Conservation (phyloP, 208 protist genomes). For the Trypanosoma boissoni region DNA sequence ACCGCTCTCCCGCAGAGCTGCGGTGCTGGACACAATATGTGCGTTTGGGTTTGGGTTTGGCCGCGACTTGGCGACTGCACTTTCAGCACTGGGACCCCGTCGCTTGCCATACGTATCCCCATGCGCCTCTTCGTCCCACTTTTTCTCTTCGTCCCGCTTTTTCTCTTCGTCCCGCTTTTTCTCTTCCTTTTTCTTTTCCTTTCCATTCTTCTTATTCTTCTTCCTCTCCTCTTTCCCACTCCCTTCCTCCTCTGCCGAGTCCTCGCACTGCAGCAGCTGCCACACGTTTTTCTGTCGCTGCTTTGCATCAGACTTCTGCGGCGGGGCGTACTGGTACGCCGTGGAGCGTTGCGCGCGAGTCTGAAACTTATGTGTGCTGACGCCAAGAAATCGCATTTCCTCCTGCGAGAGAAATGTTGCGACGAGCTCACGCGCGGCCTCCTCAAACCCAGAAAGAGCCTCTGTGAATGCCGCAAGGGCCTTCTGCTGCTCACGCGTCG, state of each 20-base stretch:
- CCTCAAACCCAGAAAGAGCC: slow-evolving; percentile 36
- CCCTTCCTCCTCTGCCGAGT: background rate
- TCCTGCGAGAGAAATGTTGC: slow-evolving; percentile 62
- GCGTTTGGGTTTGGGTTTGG: too few species aligned
- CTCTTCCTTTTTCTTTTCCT: background rate
- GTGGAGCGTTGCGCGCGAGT: slow-evolving; percentile 41
- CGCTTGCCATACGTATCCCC: background rate
- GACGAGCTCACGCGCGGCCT: slow-evolving; percentile 56
- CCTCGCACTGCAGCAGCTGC: background rate
- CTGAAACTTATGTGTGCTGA: slow-evolving; percentile 78
- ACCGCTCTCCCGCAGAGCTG: too few species aligned
- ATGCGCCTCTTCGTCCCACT: background rate
- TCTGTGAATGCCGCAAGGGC: slow-evolving; percentile 41
- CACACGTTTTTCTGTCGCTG: background rate
- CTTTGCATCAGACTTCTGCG: too few species aligned
- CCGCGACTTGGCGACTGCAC: background rate
- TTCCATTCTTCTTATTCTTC: background rate
- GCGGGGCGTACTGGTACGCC: slow-evolving; percentile 62
- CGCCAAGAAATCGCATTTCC: slow-evolving; percentile 78
- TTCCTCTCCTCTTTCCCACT: background rate
- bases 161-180: background rate
- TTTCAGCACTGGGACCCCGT: background rate
- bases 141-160: background rate
- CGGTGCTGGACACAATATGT: too few species aligned
- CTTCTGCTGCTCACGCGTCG: slow-evolving; percentile 46